Evolutionary conservation across 108 stramenopile species (phyloP).

Genomic region (Cylindrotheca fusiformis): DNA sequence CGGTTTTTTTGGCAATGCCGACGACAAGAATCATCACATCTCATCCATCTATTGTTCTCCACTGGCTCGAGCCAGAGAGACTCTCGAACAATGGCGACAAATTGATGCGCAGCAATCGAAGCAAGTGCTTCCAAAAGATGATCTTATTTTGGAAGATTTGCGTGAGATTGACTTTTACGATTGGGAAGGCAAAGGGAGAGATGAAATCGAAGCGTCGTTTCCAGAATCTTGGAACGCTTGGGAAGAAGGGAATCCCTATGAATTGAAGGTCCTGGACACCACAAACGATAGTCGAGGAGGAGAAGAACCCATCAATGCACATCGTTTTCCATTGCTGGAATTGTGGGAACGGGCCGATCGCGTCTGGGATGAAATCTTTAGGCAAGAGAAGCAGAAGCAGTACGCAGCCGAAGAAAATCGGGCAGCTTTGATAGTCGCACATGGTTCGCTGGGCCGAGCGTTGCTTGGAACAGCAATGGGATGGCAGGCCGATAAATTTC

Average conservation of each 20-base stretch:
- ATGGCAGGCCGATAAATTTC: constrained; percentile 23
- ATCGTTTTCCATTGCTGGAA: constrained; percentile 31
- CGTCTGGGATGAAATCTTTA: constrained; percentile 33
- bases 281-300: not conserved
- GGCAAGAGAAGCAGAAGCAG: not conserved
- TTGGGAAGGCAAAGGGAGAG: constrained; percentile 34
- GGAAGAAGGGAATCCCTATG: constrained; percentile 26
- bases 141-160: constrained; percentile 20
- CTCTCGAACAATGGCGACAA: constrained; percentile 13
- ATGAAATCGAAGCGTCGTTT: constrained; percentile 16
- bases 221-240: constrained; percentile 35
- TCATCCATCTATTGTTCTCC: constrained; percentile 27
- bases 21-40: not conserved
- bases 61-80: constrained; percentile 32
- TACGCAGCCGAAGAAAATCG: constrained; percentile 2
- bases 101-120: not conserved
- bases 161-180: constrained; percentile 48
- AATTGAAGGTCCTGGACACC: constrained; percentile 13
- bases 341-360: constrained; percentile 26
- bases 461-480: constrained; percentile 39
- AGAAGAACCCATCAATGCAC: not conserved
- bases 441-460: constrained; percentile 44
- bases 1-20: not conserved
- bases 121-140: not conserved
- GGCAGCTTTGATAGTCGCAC: constrained; percentile 22